These are phyloP conservation scores for Phytophthora colocasiae DNA, from an alignment of 352 stramenopile species.

Conservation along the genomic window DNA sequence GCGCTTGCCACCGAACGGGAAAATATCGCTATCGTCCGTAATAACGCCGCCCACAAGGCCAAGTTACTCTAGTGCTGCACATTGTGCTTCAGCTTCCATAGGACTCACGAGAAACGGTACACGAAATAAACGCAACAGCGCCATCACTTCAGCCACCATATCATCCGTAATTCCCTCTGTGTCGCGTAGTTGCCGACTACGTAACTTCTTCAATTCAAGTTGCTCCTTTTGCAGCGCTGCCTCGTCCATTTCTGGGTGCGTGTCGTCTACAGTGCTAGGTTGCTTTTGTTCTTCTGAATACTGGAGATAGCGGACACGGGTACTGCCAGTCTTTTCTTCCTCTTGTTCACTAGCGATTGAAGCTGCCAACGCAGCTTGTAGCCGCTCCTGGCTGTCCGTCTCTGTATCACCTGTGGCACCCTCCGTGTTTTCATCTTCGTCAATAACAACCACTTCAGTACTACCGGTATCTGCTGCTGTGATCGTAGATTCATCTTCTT, in stretches of 20 bases:
- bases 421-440: conserved; percentile 36
- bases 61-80: conserved; percentile 94
- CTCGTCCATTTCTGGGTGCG: conserved; percentile 36
- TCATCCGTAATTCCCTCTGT: conserved; percentile 96
- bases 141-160: conserved; percentile 98
- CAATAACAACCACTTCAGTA: conserved; percentile 30
- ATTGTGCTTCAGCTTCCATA: conserved; percentile 99
- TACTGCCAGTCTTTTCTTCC: conserved; percentile 15
- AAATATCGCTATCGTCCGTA: conserved; percentile 97
- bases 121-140: conserved; percentile 97
- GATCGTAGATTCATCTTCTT: conserved; percentile 19
- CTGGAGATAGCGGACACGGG: conserved; percentile 52
- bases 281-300: conserved; percentile 39
- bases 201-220: conserved; percentile 76
- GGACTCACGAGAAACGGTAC: conserved; percentile 99
- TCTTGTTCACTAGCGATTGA: conserved; percentile 46
- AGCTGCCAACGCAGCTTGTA: conserved; percentile 43
- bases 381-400: conserved; percentile 28
- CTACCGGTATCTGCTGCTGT: conserved; percentile 1
- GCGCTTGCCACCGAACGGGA: conserved; percentile 93
- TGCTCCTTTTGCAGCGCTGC: conserved; percentile 63
- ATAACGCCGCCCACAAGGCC: conserved; percentile 98
- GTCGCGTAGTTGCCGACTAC: conserved; percentile 87
- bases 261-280: conserved; percentile 12
- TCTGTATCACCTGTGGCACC: conserved; percentile 2